These are phyloP conservation scores for Penicillium coffeae DNA, from an alignment of 495 filamentous ascomycete genomes.

Conservation along the genomic window DNA sequence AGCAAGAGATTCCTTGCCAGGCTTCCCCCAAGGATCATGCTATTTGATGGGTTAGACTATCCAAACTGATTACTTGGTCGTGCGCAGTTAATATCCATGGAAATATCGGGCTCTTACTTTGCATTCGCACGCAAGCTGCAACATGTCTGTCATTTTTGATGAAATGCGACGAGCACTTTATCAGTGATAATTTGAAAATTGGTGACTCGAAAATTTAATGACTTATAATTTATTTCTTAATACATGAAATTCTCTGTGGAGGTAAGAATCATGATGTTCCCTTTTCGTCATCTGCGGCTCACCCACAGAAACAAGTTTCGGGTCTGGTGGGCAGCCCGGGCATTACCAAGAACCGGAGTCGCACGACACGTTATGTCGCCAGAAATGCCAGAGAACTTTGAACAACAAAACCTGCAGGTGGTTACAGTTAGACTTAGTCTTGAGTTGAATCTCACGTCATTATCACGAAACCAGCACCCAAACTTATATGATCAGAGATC, in stretches of 20 bases:
- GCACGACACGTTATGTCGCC: too few species aligned
- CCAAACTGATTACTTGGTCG: background rate
- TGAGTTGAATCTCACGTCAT: too few species aligned
- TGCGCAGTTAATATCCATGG: background rate
- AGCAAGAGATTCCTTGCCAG: slow-evolving; percentile 38
- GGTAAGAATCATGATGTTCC: too few species aligned
- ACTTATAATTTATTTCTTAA: too few species aligned
- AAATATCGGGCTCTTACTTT: slow-evolving; percentile 6
- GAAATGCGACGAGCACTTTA: background rate
- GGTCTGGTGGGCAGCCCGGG: background rate
- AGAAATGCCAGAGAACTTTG: too few species aligned
- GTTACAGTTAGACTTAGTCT: too few species aligned
- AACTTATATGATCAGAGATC: too few species aligned
- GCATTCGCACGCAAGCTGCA: slow-evolving; percentile 11
- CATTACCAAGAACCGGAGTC: background rate
- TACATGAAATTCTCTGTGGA: too few species aligned
- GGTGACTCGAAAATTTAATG: too few species aligned
- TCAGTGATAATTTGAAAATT: too few species aligned
- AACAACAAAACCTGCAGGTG: too few species aligned
- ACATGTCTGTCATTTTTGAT: slow-evolving; percentile 7
- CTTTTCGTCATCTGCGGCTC: background rate
- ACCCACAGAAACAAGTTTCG: background rate
- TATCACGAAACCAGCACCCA: too few species aligned
- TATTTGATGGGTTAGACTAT: slow-evolving; percentile 7
- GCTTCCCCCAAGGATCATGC: slow-evolving; percentile 46